Evolutionary conservation across 805 yeast genomes (phyloP).

Genomic region (Saturnispora mendoncae): DNA sequence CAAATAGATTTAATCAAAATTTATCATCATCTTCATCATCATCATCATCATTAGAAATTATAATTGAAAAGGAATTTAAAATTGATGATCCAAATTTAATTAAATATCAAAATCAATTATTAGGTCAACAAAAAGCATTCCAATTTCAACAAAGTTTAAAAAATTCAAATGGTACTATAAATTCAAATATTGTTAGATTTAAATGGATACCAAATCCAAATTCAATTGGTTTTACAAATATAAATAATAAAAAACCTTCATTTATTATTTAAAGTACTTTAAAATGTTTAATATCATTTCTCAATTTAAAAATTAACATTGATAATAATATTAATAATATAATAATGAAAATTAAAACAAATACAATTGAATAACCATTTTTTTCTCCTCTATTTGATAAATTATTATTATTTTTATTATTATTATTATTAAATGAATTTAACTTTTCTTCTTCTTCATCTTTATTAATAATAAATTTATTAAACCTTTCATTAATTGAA

Average conservation of each 20-base stretch:
- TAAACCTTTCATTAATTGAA: slow-evolving; percentile 11
- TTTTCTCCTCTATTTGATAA: not conserved
- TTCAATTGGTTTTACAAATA: slow-evolving; percentile 36
- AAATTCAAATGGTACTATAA: slow-evolving; percentile 23
- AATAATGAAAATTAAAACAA: slow-evolving; percentile 4
- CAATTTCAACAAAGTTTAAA: slow-evolving; percentile 23
- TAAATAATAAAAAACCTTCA: slow-evolving; percentile 37
- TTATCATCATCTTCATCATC: not conserved
- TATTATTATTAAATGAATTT: no score
- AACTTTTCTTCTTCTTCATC: not conserved
- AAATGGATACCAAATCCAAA: slow-evolving; percentile 42
- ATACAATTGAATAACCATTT: not conserved
- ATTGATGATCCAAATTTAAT: slow-evolving; percentile 32
- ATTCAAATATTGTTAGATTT: slow-evolving; percentile 34
- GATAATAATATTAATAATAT: slow-evolving; percentile 32
- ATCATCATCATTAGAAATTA: slow-evolving; percentile 17
- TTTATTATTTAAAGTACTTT: slow-evolving; percentile 43
- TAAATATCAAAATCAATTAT: slow-evolving; percentile 25
- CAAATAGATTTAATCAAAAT: not conserved
- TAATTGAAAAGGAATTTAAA: slow-evolving; percentile 24
- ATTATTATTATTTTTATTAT: no score
- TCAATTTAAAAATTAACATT: slow-evolving; percentile 41
- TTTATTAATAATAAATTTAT: not conserved
- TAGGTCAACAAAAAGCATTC: slow-evolving; percentile 20
- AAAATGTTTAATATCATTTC: slow-evolving; percentile 55